Conservation (phyloP, 495 filamentous ascomycete species). For the Lindgomyces ingoldianus region DNA sequence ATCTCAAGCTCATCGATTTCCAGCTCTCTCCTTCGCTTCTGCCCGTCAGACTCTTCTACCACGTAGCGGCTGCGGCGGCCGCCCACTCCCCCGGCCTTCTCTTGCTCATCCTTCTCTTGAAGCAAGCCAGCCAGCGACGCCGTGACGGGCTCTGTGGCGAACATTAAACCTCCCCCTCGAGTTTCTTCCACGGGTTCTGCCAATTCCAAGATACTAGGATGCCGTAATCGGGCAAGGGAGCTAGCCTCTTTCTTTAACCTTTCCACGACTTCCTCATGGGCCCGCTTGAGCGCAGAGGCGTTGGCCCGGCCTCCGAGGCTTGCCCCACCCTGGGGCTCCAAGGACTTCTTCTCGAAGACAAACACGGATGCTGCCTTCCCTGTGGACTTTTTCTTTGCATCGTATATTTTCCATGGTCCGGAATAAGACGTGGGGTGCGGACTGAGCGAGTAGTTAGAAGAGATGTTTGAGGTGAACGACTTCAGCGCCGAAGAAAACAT, state of each 20-base stretch:
- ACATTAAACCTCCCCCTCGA: constrained; percentile 85
- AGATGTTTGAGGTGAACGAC: constrained; percentile 88
- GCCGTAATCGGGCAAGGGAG: constrained; percentile 79
- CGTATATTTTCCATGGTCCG: constrained; percentile 95
- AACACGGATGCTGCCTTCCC: constrained; percentile 88
- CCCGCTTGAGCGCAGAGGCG: constrained; percentile 68
- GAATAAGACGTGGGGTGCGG: constrained; percentile 67
- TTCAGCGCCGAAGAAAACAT: constrained; percentile 95
- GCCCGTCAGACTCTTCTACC: constrained; percentile 73
- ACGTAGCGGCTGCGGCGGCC: constrained; percentile 77
- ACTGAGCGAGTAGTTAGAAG: constrained; percentile 81
- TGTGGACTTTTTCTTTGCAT: constrained; percentile 93
- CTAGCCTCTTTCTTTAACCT: constrained; percentile 87
- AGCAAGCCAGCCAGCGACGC: constrained; percentile 81
- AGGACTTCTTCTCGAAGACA: constrained; percentile 83
- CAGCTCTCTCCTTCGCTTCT: constrained; percentile 70
- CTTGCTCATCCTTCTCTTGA: constrained; percentile 88
- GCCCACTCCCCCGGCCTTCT: constrained; percentile 63
- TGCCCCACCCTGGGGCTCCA: constrained; percentile 67
- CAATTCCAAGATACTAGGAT: constrained; percentile 89
- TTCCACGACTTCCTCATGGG: constrained; percentile 86
- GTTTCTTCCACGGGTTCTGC: constrained; percentile 96
- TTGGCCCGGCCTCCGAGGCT: constrained; percentile 58
- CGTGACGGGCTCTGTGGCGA: constrained; percentile 88
- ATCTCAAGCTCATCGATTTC: constrained; percentile 98